phyloP scores from a whole-genome alignment of 1,284 basidiomycete genomes.

The Inonotus obliquus region DNA sequence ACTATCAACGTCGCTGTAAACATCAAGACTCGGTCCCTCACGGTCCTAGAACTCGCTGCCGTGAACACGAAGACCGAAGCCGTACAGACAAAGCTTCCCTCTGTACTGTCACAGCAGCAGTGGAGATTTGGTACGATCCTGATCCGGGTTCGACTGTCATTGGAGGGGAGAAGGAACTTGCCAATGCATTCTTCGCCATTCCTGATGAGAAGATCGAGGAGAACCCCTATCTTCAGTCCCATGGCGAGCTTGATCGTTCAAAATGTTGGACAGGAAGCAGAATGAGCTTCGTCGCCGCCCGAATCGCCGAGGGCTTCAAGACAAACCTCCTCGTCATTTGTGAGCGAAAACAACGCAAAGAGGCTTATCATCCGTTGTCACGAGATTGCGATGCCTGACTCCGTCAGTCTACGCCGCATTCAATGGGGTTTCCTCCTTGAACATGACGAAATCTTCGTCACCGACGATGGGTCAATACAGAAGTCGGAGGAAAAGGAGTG shows the following conservation, averaged over 20 bases:
- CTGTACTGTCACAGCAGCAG: slow-evolving; percentile 90
- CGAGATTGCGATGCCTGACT: slow-evolving; percentile 94
- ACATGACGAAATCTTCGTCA: slow-evolving; percentile 75
- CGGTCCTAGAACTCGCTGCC: slow-evolving; percentile 71
- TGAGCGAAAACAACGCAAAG: slow-evolving; percentile 98
- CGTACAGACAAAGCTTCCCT: slow-evolving; percentile 93
- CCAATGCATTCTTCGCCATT: slow-evolving; percentile 99
- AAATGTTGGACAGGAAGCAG: slow-evolving; percentile 98
- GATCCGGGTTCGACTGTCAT: slow-evolving; percentile 91
- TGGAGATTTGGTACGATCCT: slow-evolving; percentile 99
- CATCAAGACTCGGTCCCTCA: slow-evolving; percentile 96
- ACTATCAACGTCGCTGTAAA: slow-evolving; percentile 99
- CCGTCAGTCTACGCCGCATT: slow-evolving; percentile 93
- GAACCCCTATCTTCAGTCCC: slow-evolving; percentile 92
- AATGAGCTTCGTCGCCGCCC: slow-evolving; percentile 93
- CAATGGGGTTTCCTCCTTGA: slow-evolving; percentile 91
- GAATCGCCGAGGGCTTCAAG: slow-evolving; percentile 93
- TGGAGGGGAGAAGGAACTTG: slow-evolving; percentile 94
- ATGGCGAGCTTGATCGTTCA: slow-evolving; percentile 95
- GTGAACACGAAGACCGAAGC: slow-evolving; percentile 71
- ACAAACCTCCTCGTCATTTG: slow-evolving; percentile 97
- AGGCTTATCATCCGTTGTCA: slow-evolving; percentile 98
- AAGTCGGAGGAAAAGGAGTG: slow-evolving; percentile 73
- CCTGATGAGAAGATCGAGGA: slow-evolving; percentile 95
- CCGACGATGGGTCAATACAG: slow-evolving; percentile 61